Percentiles rank a stretch among this genome's conserved stretches.
Evolutionary conservation across 148 eudicot genomes (phyloP).

Genomic region (Cornus suecica): DNA sequence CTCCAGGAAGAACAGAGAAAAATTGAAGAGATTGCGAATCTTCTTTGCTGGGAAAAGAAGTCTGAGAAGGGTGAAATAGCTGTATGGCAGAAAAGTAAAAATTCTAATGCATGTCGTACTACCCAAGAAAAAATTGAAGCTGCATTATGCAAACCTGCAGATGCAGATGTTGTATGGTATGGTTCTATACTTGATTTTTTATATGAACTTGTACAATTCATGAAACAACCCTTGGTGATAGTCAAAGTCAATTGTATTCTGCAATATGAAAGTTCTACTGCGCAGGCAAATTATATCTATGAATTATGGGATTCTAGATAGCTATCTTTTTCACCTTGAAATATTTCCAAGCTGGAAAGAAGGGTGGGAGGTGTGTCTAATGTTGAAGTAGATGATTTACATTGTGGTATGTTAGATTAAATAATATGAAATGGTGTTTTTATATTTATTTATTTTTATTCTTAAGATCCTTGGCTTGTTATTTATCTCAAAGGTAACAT

Average conservation of each 20-base stretch:
- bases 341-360: background rate
- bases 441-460: no score
- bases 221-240: background rate
- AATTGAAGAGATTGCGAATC: slow-evolving; percentile 81
- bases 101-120: slow-evolving; percentile 60
- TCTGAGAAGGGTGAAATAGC: slow-evolving; percentile 84
- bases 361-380: background rate
- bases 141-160: slow-evolving; percentile 45
- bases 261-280: background rate
- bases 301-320: background rate
- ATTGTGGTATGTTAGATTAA: no score
- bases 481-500: no score
- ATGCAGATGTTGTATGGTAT: slow-evolving; percentile 86
- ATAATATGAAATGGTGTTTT: no score
- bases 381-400: background rate
- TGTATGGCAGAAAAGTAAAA: slow-evolving; percentile 67
- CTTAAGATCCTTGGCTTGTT: no score
- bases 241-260: background rate
- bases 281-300: background rate
- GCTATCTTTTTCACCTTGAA: background rate
- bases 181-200: slow-evolving; percentile 6
- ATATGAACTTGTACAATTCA: background rate
- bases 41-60: slow-evolving; percentile 90
- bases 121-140: slow-evolving; percentile 53
- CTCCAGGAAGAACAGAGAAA: slow-evolving; percentile 78